Percentiles rank a stretch among this genome's conserved stretches.
Evolutionary conservation across 192 early-diverging fungal species (phyloP).

Genomic region (Gonapodya prolifera): DNA sequence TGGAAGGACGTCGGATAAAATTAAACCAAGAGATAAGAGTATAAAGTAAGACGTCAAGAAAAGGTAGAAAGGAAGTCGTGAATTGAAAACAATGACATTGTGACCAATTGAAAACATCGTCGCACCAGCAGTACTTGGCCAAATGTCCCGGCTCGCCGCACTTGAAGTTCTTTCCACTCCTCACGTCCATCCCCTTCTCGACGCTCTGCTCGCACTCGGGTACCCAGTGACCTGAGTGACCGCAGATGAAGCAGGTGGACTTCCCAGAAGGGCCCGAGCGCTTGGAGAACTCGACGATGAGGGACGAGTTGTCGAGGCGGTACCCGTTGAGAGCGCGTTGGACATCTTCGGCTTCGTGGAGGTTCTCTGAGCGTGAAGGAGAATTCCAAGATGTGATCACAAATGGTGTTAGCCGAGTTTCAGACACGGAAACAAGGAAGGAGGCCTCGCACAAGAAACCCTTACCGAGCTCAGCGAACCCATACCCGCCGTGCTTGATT

Average conservation of each 20-base stretch:
- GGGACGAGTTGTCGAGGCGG: conserved; percentile 29
- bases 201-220: conserved; percentile 35
- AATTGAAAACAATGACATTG: too few relatives aligned
- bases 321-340: conserved; percentile 36
- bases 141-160: conserved; percentile 36
- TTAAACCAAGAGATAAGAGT: too few relatives aligned
- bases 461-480: conserved; percentile 41
- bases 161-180: conserved; percentile 39
- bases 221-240: conserved; percentile 37
- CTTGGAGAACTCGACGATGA: conserved; percentile 35
- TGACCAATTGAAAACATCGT: neutral
- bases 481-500: conserved; percentile 36
- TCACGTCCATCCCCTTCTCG: conserved; percentile 40
- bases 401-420: too few relatives aligned
- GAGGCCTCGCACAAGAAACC: too few relatives aligned
- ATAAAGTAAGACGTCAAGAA: too few relatives aligned
- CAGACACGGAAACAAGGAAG: too few relatives aligned
- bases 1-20: too few relatives aligned
- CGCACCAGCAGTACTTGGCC: conserved; percentile 28
- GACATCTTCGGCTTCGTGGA: too few relatives aligned
- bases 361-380: conserved; percentile 32
- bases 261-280: conserved; percentile 8
- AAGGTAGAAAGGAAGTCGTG: too few relatives aligned
- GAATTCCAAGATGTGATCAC: too few relatives aligned
- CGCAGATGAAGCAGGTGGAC: conserved; percentile 37